Evolutionary conservation across 2,329 filamentous ascomycete genomes (phyloP).

Genomic region (Aureobasidium sp.): DNA sequence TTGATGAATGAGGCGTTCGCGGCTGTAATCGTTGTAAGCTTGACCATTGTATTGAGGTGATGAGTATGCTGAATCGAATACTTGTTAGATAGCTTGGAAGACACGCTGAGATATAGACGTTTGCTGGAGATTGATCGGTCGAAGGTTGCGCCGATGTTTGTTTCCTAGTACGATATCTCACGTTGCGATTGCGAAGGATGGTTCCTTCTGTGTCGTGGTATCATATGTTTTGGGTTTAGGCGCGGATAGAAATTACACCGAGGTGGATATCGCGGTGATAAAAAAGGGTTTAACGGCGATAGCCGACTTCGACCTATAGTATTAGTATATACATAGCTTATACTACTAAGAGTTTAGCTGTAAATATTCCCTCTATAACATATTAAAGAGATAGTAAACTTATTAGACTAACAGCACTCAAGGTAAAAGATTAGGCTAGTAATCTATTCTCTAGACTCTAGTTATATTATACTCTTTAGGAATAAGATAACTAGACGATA

Average conservation of each 20-base stretch:
- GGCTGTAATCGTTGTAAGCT: not conserved
- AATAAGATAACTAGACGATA: no score
- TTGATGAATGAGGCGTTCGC: slow-evolving; percentile 8
- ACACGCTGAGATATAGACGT: not conserved
- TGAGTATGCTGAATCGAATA: not conserved
- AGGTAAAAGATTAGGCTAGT: no score
- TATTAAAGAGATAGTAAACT: no score
- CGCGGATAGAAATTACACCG: not conserved
- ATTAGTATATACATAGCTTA: no score
- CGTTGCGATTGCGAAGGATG: not conserved
- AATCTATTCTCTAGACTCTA: no score
- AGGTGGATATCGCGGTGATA: not conserved
- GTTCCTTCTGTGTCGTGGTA: not conserved
- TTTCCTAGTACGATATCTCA: no score
- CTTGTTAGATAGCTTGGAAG: not conserved
- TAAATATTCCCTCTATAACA: no score
- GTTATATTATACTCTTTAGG: no score
- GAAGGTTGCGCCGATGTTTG: not conserved
- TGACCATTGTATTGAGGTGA: not conserved
- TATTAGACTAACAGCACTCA: no score
- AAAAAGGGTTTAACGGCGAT: no score
- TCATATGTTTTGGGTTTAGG: not conserved
- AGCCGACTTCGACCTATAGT: no score
- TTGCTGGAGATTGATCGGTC: not conserved
- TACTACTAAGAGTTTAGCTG: no score